Conservation (phyloP, 192 early-diverging fungal species). For the Dispira parvispora region DNA sequence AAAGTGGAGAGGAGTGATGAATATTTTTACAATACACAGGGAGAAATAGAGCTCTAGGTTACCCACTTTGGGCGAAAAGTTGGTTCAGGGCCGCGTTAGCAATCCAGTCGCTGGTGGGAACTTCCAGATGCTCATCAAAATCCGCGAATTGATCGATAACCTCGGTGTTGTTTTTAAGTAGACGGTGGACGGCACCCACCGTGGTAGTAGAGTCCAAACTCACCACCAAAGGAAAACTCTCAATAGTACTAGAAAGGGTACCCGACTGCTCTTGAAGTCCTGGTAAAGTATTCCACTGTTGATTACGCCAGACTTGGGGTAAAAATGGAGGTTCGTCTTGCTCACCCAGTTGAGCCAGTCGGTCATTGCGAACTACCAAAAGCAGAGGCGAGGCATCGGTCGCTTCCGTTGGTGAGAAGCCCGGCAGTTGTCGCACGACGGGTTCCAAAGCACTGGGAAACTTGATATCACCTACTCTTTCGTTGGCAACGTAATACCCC, state of each 20-base stretch:
- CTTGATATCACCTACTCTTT: conserved; percentile 8
- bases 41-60: no score
- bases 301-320: background rate
- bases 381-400: no score
- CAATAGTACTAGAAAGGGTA: background rate
- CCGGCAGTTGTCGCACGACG: no score
- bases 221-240: background rate
- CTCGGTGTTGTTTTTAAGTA: background rate
- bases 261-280: background rate
- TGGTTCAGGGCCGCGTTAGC: conserved; percentile 16
- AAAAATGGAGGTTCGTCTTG: no score
- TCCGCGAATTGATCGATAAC: conserved; percentile 13
- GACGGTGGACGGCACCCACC: background rate
- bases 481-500: conserved; percentile 46
- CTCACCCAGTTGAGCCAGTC: no score
- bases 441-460: no score
- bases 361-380: no score
- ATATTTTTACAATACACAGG: no score
- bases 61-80: no score
- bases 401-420: no score
- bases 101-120: conserved; percentile 27
- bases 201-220: background rate
- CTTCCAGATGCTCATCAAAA: conserved; percentile 32
- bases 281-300: background rate
- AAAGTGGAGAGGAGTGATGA: no score